Base-by-base conservation (phyloP, 2,329 filamentous ascomycete species). In the Alternaria incomplexa region DNA sequence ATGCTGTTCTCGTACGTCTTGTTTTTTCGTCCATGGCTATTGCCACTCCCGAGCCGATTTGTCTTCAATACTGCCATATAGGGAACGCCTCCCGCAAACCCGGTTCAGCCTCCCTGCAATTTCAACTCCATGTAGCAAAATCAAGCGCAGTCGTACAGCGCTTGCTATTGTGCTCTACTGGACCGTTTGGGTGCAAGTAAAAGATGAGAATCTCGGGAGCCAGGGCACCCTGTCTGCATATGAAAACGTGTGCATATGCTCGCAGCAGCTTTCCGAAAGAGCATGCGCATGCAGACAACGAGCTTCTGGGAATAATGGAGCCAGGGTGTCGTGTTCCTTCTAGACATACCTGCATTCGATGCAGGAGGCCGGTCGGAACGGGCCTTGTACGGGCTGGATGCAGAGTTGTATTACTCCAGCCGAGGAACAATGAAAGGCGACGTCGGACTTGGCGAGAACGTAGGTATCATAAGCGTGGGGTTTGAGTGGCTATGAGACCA, bases 171-270 rank as follows among this genome's bases (percentile, higher is more conserved):
- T 30, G n/a, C 52, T 15, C 55, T 45, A 30, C 40, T 56, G 40
- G 43, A 44, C 17, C 11, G 23, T 36, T 63, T 30, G 52, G 52
- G 52, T 51, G 40, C 30, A 10, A 17, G 43, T 13, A 55, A 60
- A 17, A 44, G 45, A 57, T 20, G 44, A 32, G 53, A 32, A 65
- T 52, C 23, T 62, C 56, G 28, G 58, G 58, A 59, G 58, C 54
- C 58, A 48, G 51, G 62, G 57, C 55, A 48, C 53, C 60, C 48
- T 57, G 60, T 55, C 25, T 60, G 32, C 25, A 52, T 40, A 54
- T 23, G 47, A 58, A 11, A 61, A 45, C n/a, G 36, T 36, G 11
- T 36, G n/a, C 43, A 40, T 53, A 45, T 45, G 45, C 25, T 56
- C 50, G n/a, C 52, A 63, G 52, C 20, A 30, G 23, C n/a, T 22